Evolutionary conservation across 768 basidiomycete genomes (phyloP).

Genomic region (Macrocybe gigantea): DNA sequence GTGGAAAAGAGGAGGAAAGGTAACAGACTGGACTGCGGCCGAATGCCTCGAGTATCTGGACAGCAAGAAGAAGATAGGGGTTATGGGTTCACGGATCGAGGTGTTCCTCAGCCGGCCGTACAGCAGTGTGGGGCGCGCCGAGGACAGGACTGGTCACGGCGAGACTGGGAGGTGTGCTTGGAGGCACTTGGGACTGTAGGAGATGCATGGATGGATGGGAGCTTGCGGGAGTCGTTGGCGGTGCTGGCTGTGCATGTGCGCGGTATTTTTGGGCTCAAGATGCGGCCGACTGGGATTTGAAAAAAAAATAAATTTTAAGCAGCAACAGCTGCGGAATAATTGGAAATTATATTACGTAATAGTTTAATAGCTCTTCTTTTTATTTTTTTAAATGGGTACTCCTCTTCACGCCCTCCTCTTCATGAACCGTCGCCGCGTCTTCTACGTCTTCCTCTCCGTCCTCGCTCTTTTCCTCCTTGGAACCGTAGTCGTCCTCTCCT

Average conservation of each 20-base stretch:
- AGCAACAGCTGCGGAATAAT: no score
- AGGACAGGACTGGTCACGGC: conserved; percentile 71
- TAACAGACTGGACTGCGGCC: conserved; percentile 44
- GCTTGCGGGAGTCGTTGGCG: conserved; percentile 43
- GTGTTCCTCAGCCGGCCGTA: conserved; percentile 48
- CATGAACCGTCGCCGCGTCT: conserved; percentile 41
- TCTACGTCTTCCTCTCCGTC: conserved; percentile 39
- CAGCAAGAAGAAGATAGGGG: conserved; percentile 25
- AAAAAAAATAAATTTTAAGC: not conserved
- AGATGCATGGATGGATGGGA: conserved; percentile 43
- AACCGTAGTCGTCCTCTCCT: conserved; percentile 87
- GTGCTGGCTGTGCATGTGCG: conserved; percentile 44
- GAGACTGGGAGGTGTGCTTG: conserved; percentile 59
- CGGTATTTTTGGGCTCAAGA: conserved; percentile 38
- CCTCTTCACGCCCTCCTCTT: conserved; percentile 9
- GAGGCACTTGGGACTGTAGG: conserved; percentile 42
- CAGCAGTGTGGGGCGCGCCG: conserved; percentile 45
- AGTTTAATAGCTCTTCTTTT: no score
- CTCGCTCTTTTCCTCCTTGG: conserved; percentile 79
- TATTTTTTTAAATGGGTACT: not conserved
- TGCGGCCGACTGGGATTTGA: conserved; percentile 32
- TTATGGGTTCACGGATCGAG: conserved; percentile 39
- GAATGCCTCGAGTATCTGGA: conserved; percentile 57
- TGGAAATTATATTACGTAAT: no score
- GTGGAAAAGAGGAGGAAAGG: conserved; percentile 32